Conservation (phyloP, 495 filamentous ascomycete genomes). For the Xanthoparmelia taractica region DNA sequence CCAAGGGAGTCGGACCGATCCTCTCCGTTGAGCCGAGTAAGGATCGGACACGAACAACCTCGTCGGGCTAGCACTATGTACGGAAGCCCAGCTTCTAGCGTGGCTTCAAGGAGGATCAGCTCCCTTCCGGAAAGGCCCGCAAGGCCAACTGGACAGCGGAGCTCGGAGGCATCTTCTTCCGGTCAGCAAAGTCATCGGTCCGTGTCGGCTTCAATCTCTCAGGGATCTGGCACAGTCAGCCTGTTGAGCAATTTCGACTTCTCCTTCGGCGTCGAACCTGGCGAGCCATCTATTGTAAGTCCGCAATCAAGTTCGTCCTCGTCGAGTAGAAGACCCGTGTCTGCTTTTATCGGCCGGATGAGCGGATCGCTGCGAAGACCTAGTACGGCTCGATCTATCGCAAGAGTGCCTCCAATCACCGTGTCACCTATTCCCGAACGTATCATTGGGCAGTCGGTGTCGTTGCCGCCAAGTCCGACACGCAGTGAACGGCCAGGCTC, state of each 20-base stretch:
- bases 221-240: constrained; percentile 17
- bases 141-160: constrained; percentile 9
- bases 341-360: constrained; percentile 22
- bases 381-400: constrained; percentile 7
- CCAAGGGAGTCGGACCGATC: constrained; percentile 13
- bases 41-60: constrained; percentile 13
- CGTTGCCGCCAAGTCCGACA: constrained; percentile 24
- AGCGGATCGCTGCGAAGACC: constrained; percentile 17
- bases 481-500: constrained; percentile 16
- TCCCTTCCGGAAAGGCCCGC: constrained; percentile 21
- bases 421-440: constrained; percentile 7
- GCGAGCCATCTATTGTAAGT: constrained; percentile 12
- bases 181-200: constrained; percentile 8
- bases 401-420: constrained; percentile 12
- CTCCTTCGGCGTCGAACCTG: constrained; percentile 10
- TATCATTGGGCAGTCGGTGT: constrained; percentile 16
- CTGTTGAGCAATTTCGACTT: constrained; percentile 16
- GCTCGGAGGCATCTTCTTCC: constrained; percentile 16
- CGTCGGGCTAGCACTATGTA: constrained; percentile 25
- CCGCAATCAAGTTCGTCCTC: constrained; percentile 11
- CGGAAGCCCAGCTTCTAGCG: constrained; percentile 17
- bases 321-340: constrained; percentile 22
- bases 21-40: constrained; percentile 10
- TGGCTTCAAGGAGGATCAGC: constrained; percentile 15
- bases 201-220: constrained; percentile 6